These are phyloP conservation scores for Colletotrichum sp. DNA, from an alignment of 2,329 filamentous ascomycete species.

Conservation along the genomic window DNA sequence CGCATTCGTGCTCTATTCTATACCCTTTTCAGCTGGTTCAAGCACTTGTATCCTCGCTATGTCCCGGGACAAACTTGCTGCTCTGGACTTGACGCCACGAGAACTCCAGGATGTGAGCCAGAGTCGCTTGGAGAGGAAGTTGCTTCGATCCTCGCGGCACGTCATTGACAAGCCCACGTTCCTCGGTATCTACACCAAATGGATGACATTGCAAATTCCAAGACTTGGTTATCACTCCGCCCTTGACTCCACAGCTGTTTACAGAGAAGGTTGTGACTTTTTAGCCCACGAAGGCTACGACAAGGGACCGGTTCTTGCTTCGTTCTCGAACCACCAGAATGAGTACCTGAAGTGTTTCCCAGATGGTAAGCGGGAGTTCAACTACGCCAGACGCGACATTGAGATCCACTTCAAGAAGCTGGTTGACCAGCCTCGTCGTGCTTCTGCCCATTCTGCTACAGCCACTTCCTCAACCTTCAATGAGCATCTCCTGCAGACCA, in stretches of 20 bases:
- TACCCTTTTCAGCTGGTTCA: neutral
- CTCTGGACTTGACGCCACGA: neutral
- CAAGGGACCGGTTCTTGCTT: constrained; percentile 17
- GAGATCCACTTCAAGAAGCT: constrained; percentile 13
- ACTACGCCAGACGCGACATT: constrained; percentile 10
- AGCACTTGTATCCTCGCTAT: neutral
- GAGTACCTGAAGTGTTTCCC: neutral
- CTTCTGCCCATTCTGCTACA: neutral
- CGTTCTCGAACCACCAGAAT: constrained; percentile 22
- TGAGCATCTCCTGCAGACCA: neutral
- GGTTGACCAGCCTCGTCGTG: neutral
- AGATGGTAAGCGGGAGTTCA: neutral
- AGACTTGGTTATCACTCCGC: neutral
- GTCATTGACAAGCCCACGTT: neutral
- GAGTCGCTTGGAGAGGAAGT: neutral
- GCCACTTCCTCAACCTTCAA: neutral
- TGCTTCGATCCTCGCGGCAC: neutral
- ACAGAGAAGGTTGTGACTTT: constrained; percentile 22
- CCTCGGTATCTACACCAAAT: constrained; percentile 4
- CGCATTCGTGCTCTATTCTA: neutral
- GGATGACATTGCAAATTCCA: constrained; percentile 1
- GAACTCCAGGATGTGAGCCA: neutral
- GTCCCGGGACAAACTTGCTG: neutral
- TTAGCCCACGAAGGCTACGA: constrained; percentile 11
- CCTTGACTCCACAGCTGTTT: neutral